Conservation (phyloP, 139 green algal species). For the Gonium pectorale region DNA sequence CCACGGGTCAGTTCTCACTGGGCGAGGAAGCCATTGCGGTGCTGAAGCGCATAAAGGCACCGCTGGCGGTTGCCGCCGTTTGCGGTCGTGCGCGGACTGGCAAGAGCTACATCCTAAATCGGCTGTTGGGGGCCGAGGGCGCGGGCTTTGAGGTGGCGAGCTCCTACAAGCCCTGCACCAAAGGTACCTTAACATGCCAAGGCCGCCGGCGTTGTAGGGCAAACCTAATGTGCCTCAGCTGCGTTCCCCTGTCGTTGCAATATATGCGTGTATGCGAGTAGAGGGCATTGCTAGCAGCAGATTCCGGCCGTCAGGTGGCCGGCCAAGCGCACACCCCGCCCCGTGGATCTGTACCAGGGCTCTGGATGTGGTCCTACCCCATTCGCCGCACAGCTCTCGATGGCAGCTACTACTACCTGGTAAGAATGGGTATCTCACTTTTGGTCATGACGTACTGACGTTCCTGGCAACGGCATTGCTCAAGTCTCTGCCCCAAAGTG, state of each 20-base stretch:
- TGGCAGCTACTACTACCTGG: slow-evolving; percentile 83
- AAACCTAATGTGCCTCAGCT: too few relatives aligned
- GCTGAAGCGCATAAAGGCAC: slow-evolving; percentile 72
- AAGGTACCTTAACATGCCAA: slow-evolving; percentile 61
- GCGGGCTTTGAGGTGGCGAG: slow-evolving; percentile 74
- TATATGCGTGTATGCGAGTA: too few relatives aligned
- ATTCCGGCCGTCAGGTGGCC: too few relatives aligned
- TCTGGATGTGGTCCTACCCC: slow-evolving; percentile 97
- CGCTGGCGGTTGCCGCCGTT: slow-evolving; percentile 91
- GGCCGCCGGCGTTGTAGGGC: too few relatives aligned
- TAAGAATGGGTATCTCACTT: too few relatives aligned
- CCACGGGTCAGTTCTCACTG: slow-evolving; percentile 81
- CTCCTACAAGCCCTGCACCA: slow-evolving; percentile 92
- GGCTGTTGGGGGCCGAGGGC: slow-evolving; percentile 78
- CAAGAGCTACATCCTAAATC: slow-evolving; percentile 95
- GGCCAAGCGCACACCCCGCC: too few relatives aligned
- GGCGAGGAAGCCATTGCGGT: slow-evolving; percentile 76
- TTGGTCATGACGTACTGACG: too few relatives aligned
- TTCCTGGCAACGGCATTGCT: too few relatives aligned
- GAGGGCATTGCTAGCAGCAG: too few relatives aligned
- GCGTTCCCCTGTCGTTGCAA: too few relatives aligned
- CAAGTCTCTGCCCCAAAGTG: too few relatives aligned
- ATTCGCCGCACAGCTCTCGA: slow-evolving; percentile 70
- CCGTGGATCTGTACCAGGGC: too few relatives aligned
- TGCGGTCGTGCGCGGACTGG: slow-evolving; percentile 91